Percentiles rank a stretch among this genome's conserved stretches.
These are phyloP conservation scores for Amorphotheca resinae DNA, from an alignment of 495 filamentous ascomycete genomes.

Conservation along the genomic window DNA sequence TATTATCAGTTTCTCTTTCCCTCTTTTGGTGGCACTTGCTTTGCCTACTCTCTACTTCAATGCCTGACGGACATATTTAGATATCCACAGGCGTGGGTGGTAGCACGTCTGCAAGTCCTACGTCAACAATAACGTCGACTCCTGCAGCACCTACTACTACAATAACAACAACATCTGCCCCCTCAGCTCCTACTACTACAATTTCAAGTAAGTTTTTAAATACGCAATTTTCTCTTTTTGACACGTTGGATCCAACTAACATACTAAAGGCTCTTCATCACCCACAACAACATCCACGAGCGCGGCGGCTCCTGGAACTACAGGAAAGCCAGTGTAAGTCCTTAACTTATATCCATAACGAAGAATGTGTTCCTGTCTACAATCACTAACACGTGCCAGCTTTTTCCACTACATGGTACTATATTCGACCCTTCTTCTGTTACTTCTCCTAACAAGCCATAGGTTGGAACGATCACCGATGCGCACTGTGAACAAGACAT, in stretches of 20 bases:
- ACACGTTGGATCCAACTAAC: too few species aligned
- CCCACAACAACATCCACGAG: too few species aligned
- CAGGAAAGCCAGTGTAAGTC: not conserved
- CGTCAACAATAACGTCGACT: not conserved
- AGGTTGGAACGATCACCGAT: conserved; percentile 23
- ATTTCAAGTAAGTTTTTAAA: not conserved
- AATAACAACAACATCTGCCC: not conserved
- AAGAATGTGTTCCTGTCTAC: not conserved
- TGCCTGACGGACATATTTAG: not conserved
- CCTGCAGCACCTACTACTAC: not conserved
- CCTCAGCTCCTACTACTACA: not conserved
- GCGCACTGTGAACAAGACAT: conserved; percentile 26
- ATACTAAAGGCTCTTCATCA: too few species aligned
- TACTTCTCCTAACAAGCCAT: not conserved
- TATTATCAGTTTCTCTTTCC: not conserved
- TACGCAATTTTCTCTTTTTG: not conserved
- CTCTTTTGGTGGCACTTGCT: not conserved
- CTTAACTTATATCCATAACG: not conserved
- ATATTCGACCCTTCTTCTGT: too few species aligned
- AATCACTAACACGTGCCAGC: not conserved
- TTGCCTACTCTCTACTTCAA: not conserved
- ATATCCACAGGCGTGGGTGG: conserved; percentile 3
- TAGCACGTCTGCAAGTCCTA: not conserved
- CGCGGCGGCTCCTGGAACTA: not conserved
- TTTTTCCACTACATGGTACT: not conserved